phyloP scores from a whole-genome alignment of 1,284 basidiomycete genomes.

The Phellinidium pouzarii region DNA sequence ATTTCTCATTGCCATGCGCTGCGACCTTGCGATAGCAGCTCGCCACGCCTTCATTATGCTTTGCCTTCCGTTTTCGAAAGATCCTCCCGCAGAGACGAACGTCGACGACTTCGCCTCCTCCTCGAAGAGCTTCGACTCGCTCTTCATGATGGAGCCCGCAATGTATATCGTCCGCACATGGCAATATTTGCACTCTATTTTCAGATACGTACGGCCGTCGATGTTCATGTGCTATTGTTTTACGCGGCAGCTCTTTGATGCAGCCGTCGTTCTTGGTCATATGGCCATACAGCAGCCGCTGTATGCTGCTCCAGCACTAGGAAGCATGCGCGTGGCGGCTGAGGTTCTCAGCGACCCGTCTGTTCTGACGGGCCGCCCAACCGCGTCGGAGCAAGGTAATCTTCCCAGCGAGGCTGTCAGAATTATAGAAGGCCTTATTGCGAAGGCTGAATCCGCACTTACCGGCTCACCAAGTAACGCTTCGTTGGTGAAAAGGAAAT shows the following conservation, averaged over 20 bases:
- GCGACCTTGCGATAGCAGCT: conserved; percentile 52
- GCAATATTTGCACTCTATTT: conserved; percentile 10
- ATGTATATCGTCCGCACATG: conserved; percentile 9
- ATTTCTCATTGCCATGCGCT: conserved; percentile 41
- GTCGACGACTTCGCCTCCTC: conserved; percentile 24
- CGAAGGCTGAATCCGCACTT: conserved; percentile 38
- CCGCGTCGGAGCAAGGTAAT: conserved; percentile 17
- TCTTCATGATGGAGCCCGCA: conserved; percentile 12
- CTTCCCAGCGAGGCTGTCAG: conserved; percentile 32
- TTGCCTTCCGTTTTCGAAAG: conserved; percentile 58
- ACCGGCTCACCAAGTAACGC: conserved; percentile 17
- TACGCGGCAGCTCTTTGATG: conserved; percentile 52
- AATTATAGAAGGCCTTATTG: conserved; percentile 43
- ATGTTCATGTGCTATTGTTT: conserved; percentile 57
- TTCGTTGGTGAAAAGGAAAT: conserved; percentile 48
- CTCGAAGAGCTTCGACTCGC: conserved; percentile 19
- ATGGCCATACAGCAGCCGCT: conserved; percentile 48
- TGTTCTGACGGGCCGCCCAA: conserved; percentile 24
- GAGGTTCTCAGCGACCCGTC: conserved; percentile 39
- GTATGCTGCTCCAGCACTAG: conserved; percentile 40
- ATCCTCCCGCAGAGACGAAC: conserved; percentile 31
- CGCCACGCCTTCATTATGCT: conserved; percentile 55
- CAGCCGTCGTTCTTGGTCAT: conserved; percentile 55
- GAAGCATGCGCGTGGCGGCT: conserved; percentile 43
- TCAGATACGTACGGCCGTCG: conserved; percentile 31